phyloP scores from a whole-genome alignment of 1,284 basidiomycete genomes.

The Taiwanofungus camphoratus region DNA sequence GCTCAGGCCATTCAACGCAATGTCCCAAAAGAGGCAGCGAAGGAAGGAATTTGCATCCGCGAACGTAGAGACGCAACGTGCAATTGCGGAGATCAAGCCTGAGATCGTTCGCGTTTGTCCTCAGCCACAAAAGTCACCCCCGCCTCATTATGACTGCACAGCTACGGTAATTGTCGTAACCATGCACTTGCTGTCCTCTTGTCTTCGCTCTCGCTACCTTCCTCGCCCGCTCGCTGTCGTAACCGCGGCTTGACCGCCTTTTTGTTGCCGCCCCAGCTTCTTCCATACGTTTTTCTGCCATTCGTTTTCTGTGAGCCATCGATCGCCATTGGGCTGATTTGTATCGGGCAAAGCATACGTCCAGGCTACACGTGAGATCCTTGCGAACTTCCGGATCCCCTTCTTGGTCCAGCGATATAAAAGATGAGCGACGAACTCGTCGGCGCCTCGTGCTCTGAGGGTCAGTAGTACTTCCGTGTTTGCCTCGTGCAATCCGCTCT shows the following conservation, averaged over 20 bases:
- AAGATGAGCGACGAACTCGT: constrained; percentile 19
- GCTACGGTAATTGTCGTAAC: constrained; percentile 5
- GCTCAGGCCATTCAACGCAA: no score
- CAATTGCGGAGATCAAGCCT: constrained; percentile 23
- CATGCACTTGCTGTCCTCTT: constrained; percentile 4
- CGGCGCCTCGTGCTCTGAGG: constrained; percentile 28
- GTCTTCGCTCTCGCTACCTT: constrained; percentile 2
- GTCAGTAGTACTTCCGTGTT: constrained; percentile 27
- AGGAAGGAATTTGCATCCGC: constrained; percentile 30
- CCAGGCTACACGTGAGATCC: constrained; percentile 28
- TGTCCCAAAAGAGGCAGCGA: no score
- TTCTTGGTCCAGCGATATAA: constrained; percentile 25
- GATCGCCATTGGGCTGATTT: constrained; percentile 27
- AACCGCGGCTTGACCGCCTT: constrained; percentile 3
- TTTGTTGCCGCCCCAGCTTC: constrained; percentile 13
- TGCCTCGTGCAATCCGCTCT: constrained; percentile 27
- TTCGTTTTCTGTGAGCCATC: constrained; percentile 17
- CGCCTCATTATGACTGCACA: constrained; percentile 7
- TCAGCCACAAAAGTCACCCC: constrained; percentile 6
- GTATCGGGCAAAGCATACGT: constrained; percentile 25
- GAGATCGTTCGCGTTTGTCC: constrained; percentile 9
- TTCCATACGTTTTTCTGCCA: constrained; percentile 13
- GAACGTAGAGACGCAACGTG: constrained; percentile 19
- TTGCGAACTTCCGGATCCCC: constrained; percentile 17
- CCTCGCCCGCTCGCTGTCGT: background rate